These are phyloP conservation scores for Heterobasidion annosum DNA, from an alignment of 1,284 basidiomycete genomes.

Conservation along the genomic window DNA sequence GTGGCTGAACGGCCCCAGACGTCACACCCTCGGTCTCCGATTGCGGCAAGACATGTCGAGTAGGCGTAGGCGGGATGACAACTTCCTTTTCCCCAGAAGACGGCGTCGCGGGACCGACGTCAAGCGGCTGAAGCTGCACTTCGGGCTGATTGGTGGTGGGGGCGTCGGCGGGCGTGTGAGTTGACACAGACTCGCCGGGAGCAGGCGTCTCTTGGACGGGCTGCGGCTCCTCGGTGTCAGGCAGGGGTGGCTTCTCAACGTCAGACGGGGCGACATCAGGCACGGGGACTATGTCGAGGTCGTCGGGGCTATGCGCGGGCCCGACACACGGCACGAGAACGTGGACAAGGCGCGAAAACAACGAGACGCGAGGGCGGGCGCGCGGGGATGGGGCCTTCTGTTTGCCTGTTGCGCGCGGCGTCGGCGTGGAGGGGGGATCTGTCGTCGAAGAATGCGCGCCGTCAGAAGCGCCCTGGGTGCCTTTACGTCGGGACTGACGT, in stretches of 20 bases:
- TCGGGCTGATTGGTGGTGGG: conserved; percentile 10
- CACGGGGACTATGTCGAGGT: conserved; percentile 20
- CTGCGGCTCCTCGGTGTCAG: conserved; percentile 1
- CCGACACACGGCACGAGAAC: conserved; percentile 42
- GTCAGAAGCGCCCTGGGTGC: conserved; percentile 26
- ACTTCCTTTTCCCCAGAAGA: conserved; percentile 24
- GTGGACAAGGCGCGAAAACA: conserved; percentile 36
- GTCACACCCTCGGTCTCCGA: conserved; percentile 59
- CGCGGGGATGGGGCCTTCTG: conserved; percentile 22
- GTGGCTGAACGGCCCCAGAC: conserved; percentile 62
- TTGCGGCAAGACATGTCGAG: conserved; percentile 24
- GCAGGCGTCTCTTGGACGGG: conserved; percentile 10
- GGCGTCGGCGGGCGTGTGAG: conserved; percentile 8
- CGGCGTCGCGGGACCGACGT: conserved; percentile 14
- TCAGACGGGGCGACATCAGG: conserved; percentile 14
- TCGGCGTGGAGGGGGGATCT: conserved; percentile 15
- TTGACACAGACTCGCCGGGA: conserved; percentile 6
- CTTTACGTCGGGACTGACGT: conserved; percentile 23
- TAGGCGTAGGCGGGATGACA: conserved; percentile 47
- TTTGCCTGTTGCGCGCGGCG: conserved; percentile 13
- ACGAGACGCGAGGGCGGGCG: conserved; percentile 18
- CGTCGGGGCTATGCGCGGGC: conserved; percentile 28
- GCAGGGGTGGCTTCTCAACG: conserved; percentile 20
- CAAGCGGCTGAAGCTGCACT: conserved; percentile 17
- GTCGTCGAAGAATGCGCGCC: conserved; percentile 23